Conservation (phyloP, 2,329 filamentous ascomycete species). For the Exophiala dermatitidis region DNA sequence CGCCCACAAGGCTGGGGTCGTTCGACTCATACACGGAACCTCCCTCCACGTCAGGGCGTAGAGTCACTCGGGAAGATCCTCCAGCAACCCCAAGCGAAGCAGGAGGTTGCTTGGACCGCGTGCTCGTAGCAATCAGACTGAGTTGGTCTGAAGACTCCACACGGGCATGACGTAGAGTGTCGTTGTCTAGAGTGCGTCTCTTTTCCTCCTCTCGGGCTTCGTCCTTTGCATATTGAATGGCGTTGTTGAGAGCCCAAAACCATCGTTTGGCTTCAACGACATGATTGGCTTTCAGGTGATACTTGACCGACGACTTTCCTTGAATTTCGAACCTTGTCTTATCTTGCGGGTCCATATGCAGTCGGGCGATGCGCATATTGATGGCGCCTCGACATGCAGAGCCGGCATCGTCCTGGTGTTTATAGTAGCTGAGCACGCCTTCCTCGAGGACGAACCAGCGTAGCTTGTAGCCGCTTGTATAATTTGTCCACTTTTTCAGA, state of each 20-base stretch:
- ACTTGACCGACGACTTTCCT: constrained; percentile 97
- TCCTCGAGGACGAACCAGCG: constrained; percentile 98
- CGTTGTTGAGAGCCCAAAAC: constrained; percentile 99
- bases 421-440: constrained; percentile 96
- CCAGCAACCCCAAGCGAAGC: constrained; percentile 33
- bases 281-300: constrained; percentile 95
- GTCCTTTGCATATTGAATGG: constrained; percentile 97
- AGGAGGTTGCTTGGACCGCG: constrained; percentile 33
- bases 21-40: constrained; percentile 48
- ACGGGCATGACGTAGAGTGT: constrained; percentile 70
- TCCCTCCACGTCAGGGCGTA: constrained; percentile 50
- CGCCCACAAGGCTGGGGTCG: constrained; percentile 48
- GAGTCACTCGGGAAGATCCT: constrained; percentile 43
- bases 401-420: constrained; percentile 94
- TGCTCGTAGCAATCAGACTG: constrained; percentile 30
- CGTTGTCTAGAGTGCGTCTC: constrained; percentile 65
- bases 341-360: constrained; percentile 94
- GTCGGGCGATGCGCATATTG: constrained; percentile 92
- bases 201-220: constrained; percentile 86
- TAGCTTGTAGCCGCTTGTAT: constrained; percentile 91
- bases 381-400: constrained; percentile 95
- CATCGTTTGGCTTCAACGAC: constrained; percentile 96
- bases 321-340: constrained; percentile 98
- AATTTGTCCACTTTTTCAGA: constrained; percentile 99
- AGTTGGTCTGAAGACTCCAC: constrained; percentile 52